These are phyloP conservation scores for Ophiocordyceps camponoti-leonardi DNA, from an alignment of 2,329 filamentous ascomycete species.

Conservation along the genomic window DNA sequence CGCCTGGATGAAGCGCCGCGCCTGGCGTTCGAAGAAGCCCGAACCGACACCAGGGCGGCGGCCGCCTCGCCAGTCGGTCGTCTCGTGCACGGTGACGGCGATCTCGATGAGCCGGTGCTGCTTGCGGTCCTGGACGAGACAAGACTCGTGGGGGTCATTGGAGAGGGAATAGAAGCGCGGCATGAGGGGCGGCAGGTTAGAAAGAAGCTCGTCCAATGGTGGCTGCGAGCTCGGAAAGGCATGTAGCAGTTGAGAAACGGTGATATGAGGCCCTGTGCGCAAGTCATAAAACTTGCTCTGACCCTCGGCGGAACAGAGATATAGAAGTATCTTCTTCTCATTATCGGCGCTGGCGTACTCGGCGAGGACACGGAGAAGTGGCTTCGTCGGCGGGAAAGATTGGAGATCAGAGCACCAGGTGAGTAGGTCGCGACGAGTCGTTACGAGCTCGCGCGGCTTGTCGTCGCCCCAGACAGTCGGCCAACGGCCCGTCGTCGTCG, in stretches of 20 bases:
- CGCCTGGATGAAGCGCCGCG: constrained; percentile 51
- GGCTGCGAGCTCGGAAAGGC: constrained; percentile 89
- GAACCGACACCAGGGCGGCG: constrained; percentile 72
- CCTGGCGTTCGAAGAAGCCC: constrained; percentile 82
- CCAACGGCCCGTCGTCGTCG: constrained; percentile 73
- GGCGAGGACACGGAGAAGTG: constrained; percentile 66
- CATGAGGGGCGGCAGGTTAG: constrained; percentile 75
- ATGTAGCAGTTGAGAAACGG: constrained; percentile 67
- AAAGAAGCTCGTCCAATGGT: constrained; percentile 66
- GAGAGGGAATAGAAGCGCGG: constrained; percentile 96
- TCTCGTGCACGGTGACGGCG: constrained; percentile 90
- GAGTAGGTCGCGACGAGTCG: constrained; percentile 78
- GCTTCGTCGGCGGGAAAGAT: constrained; percentile 81
- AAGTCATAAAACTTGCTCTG: constrained; percentile 90
- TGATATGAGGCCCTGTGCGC: constrained; percentile 74
- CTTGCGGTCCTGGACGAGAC: constrained; percentile 48
- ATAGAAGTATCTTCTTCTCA: constrained; percentile 79
- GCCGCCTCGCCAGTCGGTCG: constrained; percentile 57
- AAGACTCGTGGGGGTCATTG: constrained; percentile 76
- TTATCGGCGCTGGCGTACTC: constrained; percentile 65
- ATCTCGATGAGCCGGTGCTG: constrained; percentile 77
- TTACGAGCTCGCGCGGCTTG: constrained; percentile 65
- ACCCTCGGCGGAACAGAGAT: constrained; percentile 75
- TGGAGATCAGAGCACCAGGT: constrained; percentile 94
- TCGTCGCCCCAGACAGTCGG: constrained; percentile 97